Evolutionary conservation across 2,329 filamentous ascomycete species (phyloP).

Genomic region (Penicillium sp.): DNA sequence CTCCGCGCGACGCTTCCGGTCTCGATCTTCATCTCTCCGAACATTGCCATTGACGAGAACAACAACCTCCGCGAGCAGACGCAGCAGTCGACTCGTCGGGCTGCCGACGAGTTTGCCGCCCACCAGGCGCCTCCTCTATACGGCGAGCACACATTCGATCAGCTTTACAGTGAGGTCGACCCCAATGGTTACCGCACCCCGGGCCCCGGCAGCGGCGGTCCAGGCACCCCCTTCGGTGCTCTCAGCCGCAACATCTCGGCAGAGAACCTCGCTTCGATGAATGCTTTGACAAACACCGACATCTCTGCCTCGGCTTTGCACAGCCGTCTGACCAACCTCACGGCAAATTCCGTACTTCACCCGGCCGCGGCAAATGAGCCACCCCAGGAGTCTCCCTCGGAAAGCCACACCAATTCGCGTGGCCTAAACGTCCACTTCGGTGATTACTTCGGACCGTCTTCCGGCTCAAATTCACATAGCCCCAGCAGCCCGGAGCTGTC

Average conservation of each 20-base stretch:
- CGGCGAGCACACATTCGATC: constrained; percentile 83
- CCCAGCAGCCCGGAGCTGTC: constrained; percentile 41
- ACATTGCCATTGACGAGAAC: constrained; percentile 81
- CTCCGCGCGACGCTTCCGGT: constrained; percentile 86
- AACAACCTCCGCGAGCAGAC: constrained; percentile 70
- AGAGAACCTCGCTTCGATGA: constrained; percentile 71
- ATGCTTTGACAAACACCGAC: constrained; percentile 51
- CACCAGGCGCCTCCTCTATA: constrained; percentile 85
- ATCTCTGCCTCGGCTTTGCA: constrained; percentile 66
- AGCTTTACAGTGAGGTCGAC: constrained; percentile 85
- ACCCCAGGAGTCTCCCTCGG: constrained; percentile 15
- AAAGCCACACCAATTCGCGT: constrained; percentile 23
- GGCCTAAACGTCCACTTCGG: constrained; percentile 27
- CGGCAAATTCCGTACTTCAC: constrained; percentile 32
- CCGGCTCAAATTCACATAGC: constrained; percentile 35
- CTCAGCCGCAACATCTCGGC: constrained; percentile 69
- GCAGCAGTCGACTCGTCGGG: constrained; percentile 49
- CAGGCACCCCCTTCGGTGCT: constrained; percentile 75
- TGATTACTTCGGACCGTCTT: constrained; percentile 33
- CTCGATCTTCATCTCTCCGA: constrained; percentile 92
- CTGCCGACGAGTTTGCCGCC: constrained; percentile 57
- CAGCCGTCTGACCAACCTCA: constrained; percentile 61
- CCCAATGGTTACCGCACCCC: constrained; percentile 78
- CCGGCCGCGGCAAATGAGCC: constrained; percentile 22
- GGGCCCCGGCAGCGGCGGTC: constrained; percentile 62